Evolutionary conservation across 176 grass and related monocot species (phyloP).

Genomic region (Rhipidocladum racemiflorum): DNA sequence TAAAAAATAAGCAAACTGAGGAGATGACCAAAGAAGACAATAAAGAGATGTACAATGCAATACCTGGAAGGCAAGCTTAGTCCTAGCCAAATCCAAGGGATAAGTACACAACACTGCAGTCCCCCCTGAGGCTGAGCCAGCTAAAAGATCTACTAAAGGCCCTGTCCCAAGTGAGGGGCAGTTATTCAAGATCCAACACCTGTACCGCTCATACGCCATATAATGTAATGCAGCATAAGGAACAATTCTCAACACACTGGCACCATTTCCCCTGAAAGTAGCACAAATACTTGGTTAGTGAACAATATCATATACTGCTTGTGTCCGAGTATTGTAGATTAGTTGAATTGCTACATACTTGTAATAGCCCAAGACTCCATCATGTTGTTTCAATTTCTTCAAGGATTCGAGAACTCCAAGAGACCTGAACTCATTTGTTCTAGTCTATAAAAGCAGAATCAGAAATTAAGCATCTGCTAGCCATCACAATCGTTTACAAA

Average conservation of each 20-base stretch:
- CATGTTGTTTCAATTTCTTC: constrained; percentile 71
- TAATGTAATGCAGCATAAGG: constrained; percentile 95
- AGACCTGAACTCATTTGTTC: constrained; percentile 78
- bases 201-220: constrained; percentile 92
- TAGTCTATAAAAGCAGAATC: constrained; percentile 61
- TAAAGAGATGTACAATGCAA: neutral
- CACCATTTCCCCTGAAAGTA: constrained; percentile 82
- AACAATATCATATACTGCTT: neutral
- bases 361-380: constrained; percentile 85
- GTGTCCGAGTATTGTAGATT: neutral
- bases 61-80: constrained; percentile 97
- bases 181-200: constrained; percentile 90
- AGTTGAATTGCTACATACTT: constrained; percentile 51
- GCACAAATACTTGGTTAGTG: constrained; percentile 25
- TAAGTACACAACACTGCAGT: constrained; percentile 95
- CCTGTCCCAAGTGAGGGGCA: constrained; percentile 69
- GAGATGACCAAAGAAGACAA: neutral
- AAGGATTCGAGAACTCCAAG: constrained; percentile 77
- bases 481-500: constrained; percentile 4
- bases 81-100: constrained; percentile 89
- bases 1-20: neutral
- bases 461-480: constrained; percentile 15
- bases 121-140: constrained; percentile 84
- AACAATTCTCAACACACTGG: constrained; percentile 88
- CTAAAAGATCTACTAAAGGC: constrained; percentile 82